phyloP scores from a whole-genome alignment of 768 basidiomycete genomes.

The Thelephora ganbajun region DNA sequence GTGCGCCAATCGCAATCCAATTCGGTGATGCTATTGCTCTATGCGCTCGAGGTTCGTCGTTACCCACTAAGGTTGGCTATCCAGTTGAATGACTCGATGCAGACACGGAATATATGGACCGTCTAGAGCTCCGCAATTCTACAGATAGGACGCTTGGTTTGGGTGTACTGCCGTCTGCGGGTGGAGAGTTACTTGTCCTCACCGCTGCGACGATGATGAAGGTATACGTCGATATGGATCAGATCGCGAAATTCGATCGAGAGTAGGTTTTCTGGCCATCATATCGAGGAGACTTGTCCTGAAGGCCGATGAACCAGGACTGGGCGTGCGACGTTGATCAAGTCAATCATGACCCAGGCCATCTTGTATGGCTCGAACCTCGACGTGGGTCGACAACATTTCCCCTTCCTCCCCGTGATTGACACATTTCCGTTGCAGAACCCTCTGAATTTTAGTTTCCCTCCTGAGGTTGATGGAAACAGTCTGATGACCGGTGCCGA shows the following conservation, averaged over 20 bases:
- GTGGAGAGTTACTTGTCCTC: constrained; percentile 35
- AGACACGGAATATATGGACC: constrained; percentile 63
- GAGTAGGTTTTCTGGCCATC: constrained; percentile 32
- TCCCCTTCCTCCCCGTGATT: neutral
- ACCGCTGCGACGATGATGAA: constrained; percentile 63
- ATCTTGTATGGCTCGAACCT: constrained; percentile 63
- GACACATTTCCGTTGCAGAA: constrained; percentile 28
- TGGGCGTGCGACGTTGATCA: constrained; percentile 54
- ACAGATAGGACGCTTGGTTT: constrained; percentile 60
- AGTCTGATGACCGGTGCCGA: constrained; percentile 71
- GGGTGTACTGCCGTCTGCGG: constrained; percentile 38
- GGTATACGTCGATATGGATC: constrained; percentile 45
- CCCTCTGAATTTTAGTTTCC: constrained; percentile 68
- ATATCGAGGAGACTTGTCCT: neutral
- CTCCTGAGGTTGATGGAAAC: constrained; percentile 66
- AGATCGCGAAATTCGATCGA: constrained; percentile 42
- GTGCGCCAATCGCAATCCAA: constrained; percentile 44
- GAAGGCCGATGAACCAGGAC: constrained; percentile 22
- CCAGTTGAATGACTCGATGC: neutral
- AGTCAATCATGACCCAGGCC: constrained; percentile 72
- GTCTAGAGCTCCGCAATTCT: constrained; percentile 55
- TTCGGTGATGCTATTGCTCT: constrained; percentile 70
- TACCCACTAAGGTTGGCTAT: neutral
- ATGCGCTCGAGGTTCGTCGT: constrained; percentile 42
- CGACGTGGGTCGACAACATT: constrained; percentile 25